Percentiles rank a stretch among this genome's conserved stretches.
phyloP scores from a whole-genome alignment of 768 basidiomycete species.

The Suillus subluteus region DNA sequence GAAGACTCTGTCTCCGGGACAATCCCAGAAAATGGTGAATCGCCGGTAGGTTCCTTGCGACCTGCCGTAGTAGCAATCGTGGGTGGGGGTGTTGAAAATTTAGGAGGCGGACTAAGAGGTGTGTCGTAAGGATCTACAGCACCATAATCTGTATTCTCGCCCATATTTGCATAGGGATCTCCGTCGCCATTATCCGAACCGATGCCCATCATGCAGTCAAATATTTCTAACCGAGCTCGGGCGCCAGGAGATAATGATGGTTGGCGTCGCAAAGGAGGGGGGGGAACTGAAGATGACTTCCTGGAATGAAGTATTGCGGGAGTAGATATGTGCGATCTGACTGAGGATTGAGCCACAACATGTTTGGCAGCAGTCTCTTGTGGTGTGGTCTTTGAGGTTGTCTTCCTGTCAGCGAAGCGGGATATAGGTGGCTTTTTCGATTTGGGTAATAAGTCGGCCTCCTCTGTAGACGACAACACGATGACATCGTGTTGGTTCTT shows the following conservation, averaged over 20 bases:
- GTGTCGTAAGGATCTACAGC: constrained; percentile 6
- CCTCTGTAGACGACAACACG: not conserved
- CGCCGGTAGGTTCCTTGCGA: not conserved
- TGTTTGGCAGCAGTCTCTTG: not conserved
- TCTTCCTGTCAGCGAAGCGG: constrained; percentile 1
- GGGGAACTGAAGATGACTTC: not conserved
- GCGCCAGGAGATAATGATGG: constrained; percentile 32
- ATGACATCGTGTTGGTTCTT: not conserved
- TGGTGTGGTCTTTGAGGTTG: not conserved
- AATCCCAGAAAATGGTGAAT: constrained; percentile 16
- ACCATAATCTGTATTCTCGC: constrained; percentile 13
- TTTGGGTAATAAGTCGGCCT: not conserved
- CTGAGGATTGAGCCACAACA: not conserved
- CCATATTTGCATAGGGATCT: not conserved
- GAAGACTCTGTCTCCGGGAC: constrained; percentile 39
- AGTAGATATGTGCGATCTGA: not conserved
- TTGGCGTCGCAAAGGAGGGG: constrained; percentile 4
- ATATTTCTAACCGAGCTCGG: constrained; percentile 30
- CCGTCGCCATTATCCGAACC: not conserved
- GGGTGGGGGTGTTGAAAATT: not conserved
- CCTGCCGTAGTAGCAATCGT: not conserved
- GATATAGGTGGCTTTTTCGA: constrained; percentile 1
- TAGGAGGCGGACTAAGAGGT: constrained; percentile 14
- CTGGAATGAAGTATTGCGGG: not conserved
- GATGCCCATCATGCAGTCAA: constrained; percentile 29